phyloP scores from a whole-genome alignment of 768 basidiomycete genomes.

The Leccinum disarticulatum region DNA sequence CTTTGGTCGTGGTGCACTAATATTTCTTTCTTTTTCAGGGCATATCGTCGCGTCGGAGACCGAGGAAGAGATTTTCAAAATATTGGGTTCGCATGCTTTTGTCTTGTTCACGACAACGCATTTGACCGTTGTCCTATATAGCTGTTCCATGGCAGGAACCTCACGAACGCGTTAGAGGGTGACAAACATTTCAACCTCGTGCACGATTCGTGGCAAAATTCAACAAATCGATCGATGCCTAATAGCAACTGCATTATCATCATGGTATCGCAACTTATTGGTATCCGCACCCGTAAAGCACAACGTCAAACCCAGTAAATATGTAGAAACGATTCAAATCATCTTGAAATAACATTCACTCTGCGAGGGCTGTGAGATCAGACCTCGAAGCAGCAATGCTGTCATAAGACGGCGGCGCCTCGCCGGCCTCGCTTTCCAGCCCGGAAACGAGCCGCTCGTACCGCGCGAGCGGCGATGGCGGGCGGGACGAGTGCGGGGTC shows the following conservation, averaged over 20 bases:
- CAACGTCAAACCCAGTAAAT: neutral
- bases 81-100: constrained; percentile 46
- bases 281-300: neutral
- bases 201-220: neutral
- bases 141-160: constrained; percentile 83
- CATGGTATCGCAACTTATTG: neutral
- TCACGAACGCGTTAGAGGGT: constrained; percentile 61
- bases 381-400: constrained; percentile 17
- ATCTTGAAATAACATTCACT: neutral
- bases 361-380: neutral
- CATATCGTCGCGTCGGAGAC: constrained; percentile 75
- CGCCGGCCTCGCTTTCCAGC: constrained; percentile 80
- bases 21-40: constrained; percentile 39
- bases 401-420: constrained; percentile 68
- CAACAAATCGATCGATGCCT: neutral
- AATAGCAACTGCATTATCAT: neutral
- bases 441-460: constrained; percentile 87
- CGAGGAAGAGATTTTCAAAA: constrained; percentile 83
- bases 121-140: constrained; percentile 15
- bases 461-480: constrained; percentile 36
- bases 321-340: neutral
- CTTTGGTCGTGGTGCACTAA: neutral
- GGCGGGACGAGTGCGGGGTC: constrained; percentile 14
- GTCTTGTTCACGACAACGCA: neutral
- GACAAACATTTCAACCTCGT: neutral